Evolutionary conservation across 2,329 filamentous ascomycete genomes (phyloP).

Genomic region (Penicillium oxalicum): DNA sequence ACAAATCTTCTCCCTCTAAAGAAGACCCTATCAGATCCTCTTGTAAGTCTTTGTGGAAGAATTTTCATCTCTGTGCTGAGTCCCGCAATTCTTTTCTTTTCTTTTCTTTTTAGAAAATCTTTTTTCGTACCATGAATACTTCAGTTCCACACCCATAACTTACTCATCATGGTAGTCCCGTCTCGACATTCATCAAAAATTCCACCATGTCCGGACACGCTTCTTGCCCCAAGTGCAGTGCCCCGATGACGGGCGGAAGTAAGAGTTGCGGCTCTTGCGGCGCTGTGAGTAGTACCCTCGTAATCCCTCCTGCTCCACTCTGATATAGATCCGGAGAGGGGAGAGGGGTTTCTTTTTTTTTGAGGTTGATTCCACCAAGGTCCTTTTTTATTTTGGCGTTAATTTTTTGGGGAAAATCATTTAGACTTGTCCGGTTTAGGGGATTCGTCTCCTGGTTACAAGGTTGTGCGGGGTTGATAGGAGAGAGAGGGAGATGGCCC

Average conservation of each 20-base stretch:
- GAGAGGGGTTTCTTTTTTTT: too few relatives aligned
- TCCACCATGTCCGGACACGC: constrained; percentile 18
- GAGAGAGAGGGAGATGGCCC: too few relatives aligned
- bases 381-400: constrained; percentile 1
- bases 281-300: constrained; percentile 13
- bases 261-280: constrained; percentile 22
- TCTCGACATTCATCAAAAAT: neutral
- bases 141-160: too few relatives aligned
- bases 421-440: constrained; percentile 19
- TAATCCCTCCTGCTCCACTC: too few relatives aligned
- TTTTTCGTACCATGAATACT: too few relatives aligned
- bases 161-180: too few relatives aligned
- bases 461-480: neutral
- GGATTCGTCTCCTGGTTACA: neutral
- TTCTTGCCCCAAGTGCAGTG: constrained; percentile 20
- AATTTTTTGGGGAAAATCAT: neutral
- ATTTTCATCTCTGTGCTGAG: too few relatives aligned
- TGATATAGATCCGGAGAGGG: too few relatives aligned
- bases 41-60: too few relatives aligned
- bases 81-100: too few relatives aligned
- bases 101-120: too few relatives aligned
- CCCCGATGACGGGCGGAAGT: constrained; percentile 6
- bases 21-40: neutral
- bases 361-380: constrained; percentile 4
- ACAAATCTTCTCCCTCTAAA: too few relatives aligned